Evolutionary conservation across 257 asterid genomes (phyloP).

Genomic region (Gentiana straminea): DNA sequence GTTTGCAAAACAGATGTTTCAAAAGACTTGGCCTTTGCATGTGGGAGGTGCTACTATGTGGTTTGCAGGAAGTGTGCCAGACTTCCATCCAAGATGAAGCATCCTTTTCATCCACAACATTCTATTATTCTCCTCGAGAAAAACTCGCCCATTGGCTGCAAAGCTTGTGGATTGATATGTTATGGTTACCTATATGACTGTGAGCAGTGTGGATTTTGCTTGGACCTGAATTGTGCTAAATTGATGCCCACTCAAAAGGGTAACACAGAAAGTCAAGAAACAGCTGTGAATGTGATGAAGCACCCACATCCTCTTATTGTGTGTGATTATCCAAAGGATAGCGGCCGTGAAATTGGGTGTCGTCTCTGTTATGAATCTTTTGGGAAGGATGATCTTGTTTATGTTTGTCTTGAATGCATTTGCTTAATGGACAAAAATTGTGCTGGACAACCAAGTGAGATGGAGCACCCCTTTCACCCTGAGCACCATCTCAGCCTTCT

Average conservation of each 20-base stretch:
- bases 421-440: neutral
- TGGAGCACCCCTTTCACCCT: neutral
- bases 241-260: neutral
- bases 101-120: conserved; percentile 1
- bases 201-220: neutral
- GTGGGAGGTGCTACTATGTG: too few species aligned
- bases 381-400: neutral
- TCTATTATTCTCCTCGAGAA: neutral
- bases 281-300: neutral
- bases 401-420: neutral
- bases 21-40: too few species aligned
- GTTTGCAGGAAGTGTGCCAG: too few species aligned
- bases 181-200: neutral
- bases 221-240: neutral
- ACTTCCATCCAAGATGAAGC: neutral
- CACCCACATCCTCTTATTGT: neutral
- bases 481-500: neutral
- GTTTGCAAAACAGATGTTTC: too few species aligned
- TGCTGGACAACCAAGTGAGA: neutral
- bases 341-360: neutral
- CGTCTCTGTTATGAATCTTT: neutral
- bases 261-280: too few species aligned
- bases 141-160: neutral
- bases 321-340: neutral
- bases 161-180: neutral